Evolutionary conservation across 305 asterid species (phyloP), one percentile per base, ranked within the genome.

Genomic region (Rubia balearica): DNA sequence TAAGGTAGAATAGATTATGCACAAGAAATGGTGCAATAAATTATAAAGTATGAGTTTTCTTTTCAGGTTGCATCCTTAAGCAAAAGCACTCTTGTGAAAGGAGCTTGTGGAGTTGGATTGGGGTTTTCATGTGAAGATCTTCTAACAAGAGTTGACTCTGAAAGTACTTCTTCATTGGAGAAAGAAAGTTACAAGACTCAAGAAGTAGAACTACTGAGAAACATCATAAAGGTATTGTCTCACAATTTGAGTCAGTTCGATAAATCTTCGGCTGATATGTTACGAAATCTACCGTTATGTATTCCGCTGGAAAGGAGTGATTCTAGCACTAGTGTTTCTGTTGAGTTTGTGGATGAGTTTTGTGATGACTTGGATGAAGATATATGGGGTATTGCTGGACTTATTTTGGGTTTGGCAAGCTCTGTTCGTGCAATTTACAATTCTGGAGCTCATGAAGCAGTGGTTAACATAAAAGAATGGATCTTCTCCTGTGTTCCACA

Each of bases 21-120:
- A 6, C 60, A 49, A 67, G 33, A 67, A 22, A 48, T 48, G 33
- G 8, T 45, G 17, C 27, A 49, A 30, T 30, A 46, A 22, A 16
- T 53, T 49, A 16, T 27, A 9, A 65, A 21, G 14, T 41, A 27
- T 12, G 42, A 68, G n/a, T 63, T 41, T 71, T 69, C 68, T 70
- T 76, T 79, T 42, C 86, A 94, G 99, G 96, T 88, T 63, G 88
- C 89, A 77, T 85, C 82, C 75, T 57, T 71, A 74, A 87, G 97
- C 91, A 94, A 82, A 87, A 89, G 94, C 83, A 82, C 90, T 74
- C 94, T 91, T 75, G 95, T 94, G 66, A 90, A 83, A 86, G 99
- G 98, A 81, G 98, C 98, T 82, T 91, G 98, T 80, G 99, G 91
- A 73, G 78, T 90, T 81, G 99, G 97, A 76, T 79, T 94, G 84